Evolutionary conservation across 331 rosid genomes (phyloP).

Genomic region (Cydonia oblonga): DNA sequence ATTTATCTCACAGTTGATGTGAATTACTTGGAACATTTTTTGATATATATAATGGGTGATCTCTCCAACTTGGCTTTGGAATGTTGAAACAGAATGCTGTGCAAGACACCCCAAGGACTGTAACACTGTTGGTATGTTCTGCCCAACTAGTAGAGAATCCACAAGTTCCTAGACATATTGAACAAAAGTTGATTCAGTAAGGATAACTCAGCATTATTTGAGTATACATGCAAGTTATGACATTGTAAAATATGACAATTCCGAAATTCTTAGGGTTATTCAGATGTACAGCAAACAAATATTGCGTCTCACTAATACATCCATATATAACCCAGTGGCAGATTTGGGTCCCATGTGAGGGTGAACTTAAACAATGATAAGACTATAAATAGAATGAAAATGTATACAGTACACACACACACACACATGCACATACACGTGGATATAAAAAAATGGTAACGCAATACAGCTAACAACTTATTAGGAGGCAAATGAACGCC

Average conservation of each 20-base stretch:
- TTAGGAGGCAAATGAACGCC: neutral
- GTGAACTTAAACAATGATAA: neutral
- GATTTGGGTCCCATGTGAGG: neutral
- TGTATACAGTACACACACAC: neutral
- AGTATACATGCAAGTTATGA: neutral
- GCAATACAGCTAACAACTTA: neutral
- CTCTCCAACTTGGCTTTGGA: constrained; percentile 50
- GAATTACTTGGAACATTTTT: constrained; percentile 60
- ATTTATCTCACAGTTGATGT: constrained; percentile 6
- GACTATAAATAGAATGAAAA: neutral
- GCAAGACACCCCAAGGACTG: constrained; percentile 88
- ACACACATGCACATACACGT: too few relatives aligned
- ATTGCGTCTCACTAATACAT: neutral
- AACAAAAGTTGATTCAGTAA: constrained; percentile 2
- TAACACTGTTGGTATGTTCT: constrained; percentile 64
- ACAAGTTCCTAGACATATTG: constrained; percentile 43
- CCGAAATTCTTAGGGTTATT: neutral
- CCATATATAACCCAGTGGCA: neutral
- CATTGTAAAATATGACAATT: neutral
- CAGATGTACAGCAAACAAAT: neutral
- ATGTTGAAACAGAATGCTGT: constrained; percentile 52
- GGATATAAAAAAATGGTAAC: neutral
- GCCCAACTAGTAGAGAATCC: constrained; percentile 36
- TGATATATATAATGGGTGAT: constrained; percentile 45
- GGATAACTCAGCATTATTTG: neutral